These are phyloP conservation scores for Teratosphaeria zuluensis DNA, from an alignment of 2,329 filamentous ascomycete species.

Conservation along the genomic window DNA sequence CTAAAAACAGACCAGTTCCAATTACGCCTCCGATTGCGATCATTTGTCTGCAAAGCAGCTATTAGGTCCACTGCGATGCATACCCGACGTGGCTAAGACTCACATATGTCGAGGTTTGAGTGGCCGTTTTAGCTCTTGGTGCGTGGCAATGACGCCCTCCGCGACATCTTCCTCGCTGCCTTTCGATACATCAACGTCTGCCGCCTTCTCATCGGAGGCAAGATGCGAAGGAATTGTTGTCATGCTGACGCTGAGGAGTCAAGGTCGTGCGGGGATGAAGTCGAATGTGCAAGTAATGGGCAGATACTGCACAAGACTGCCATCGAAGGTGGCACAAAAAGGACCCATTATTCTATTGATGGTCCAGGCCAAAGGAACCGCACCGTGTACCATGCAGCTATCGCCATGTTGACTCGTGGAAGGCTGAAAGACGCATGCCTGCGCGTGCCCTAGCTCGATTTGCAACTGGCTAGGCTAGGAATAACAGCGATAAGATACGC, in stretches of 20 bases:
- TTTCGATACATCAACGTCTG: not conserved
- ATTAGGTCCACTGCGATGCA: not conserved
- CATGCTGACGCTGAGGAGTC: not conserved
- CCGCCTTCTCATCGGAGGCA: not conserved
- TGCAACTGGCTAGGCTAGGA: not conserved
- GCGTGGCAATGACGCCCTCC: not conserved
- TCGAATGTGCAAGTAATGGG: not conserved
- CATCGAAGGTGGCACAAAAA: not conserved
- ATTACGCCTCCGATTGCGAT: slow-evolving; percentile 30
- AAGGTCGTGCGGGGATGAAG: no score
- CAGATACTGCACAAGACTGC: not conserved
- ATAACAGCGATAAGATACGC: not conserved
- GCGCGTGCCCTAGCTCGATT: not conserved
- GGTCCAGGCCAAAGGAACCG: not conserved
- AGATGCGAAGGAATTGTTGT: not conserved
- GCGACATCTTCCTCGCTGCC: not conserved
- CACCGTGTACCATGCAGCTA: not conserved
- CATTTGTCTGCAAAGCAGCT: slow-evolving; percentile 18
- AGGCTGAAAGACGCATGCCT: not conserved
- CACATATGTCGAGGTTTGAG: slow-evolving; percentile 24
- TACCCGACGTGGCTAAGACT: not conserved
- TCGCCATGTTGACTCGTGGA: not conserved
- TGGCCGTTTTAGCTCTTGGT: not conserved
- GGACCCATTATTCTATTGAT: not conserved
- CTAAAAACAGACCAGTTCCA: slow-evolving; percentile 46